Evolutionary conservation across 805 yeast genomes (phyloP), one percentile per base, ranked within the genome.

Genomic region (Lipomyces chichibuensis): DNA sequence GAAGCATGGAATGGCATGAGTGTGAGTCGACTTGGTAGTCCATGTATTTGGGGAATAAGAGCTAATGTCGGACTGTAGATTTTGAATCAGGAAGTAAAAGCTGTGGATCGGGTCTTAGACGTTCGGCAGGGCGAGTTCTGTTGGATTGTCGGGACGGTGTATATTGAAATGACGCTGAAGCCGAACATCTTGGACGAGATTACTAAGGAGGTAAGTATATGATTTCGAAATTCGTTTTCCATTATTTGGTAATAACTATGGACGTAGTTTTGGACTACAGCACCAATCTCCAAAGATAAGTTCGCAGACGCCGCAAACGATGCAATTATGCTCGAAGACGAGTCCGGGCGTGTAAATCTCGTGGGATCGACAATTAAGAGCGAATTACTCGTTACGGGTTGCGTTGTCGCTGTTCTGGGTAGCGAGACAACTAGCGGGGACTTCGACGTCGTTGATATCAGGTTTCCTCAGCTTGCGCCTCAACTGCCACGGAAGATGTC

Each of bases 91-190:
- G 79, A 79, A 53, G 84, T 78, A 69, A 81, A 77, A 71, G 81
- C 74, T 69, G 80, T 76, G 59, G 79, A 77, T 73, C 86, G 81
- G 76, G 84, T 87, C 1, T 78, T 92, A 66, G 96, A 91, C 72
- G 85, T 91, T 8, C 78, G 80, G 11, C 82, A 84, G 39, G 85
- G 87, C 65, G 82, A 84, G 66, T 83, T 89, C 23, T 84, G 91
- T 69, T 95, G 94, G 94, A 87, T 92, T 13, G 82, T 89, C 32
- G 99, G 99, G 2, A 91, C 98, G 0, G 83, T 93, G 0, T 92
- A 89, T 74, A 84, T 91, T 73, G 97, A 93, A 68, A 84, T 91
- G 88, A 87, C 87, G 74, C 86, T 86, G 74, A 95, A 95, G 75
- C 92, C 97, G 3, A 89, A 93, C 76, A 88, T 95, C 61, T 78